Evolutionary conservation across 2,329 filamentous ascomycete species (phyloP).

Genomic region (Cytospora paraplurivora): DNA sequence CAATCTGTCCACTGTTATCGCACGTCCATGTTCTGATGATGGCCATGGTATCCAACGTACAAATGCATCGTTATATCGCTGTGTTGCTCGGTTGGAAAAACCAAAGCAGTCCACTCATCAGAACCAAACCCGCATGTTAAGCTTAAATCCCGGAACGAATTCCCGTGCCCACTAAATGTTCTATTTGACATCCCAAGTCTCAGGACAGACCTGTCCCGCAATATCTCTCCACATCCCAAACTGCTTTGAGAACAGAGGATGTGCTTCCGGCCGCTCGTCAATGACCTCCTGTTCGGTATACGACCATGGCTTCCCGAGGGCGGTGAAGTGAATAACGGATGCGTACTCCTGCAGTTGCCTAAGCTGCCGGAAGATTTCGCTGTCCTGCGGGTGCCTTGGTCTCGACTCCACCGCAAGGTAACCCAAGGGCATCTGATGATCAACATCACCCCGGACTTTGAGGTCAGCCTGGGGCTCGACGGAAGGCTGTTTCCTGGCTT

Average conservation of each 20-base stretch:
- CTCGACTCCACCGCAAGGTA: too few species aligned
- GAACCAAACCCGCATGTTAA: too few species aligned
- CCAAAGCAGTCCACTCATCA: background rate
- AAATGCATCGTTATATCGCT: too few species aligned
- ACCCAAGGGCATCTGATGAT: background rate
- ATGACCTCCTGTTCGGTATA: background rate
- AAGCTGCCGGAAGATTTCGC: slow-evolving; percentile 4
- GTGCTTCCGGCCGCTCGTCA: background rate
- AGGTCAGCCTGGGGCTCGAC: background rate
- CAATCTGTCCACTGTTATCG: too few species aligned
- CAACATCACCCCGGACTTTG: background rate
- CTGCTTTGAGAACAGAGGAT: slow-evolving; percentile 3
- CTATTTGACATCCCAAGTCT: background rate
- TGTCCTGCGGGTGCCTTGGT: background rate
- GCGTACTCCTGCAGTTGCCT: slow-evolving; percentile 2
- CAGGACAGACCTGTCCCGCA: background rate
- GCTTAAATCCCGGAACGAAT: background rate
- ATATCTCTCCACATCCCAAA: slow-evolving; percentile 1
- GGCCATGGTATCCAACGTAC: too few species aligned
- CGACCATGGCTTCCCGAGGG: slow-evolving; percentile 8
- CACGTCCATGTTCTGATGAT: too few species aligned
- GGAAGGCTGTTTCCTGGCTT: background rate
- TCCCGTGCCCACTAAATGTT: background rate
- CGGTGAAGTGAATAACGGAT: slow-evolving; percentile 13
- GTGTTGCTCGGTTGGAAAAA: too few species aligned